Base-by-base conservation (phyloP, 192 early-diverging fungal genomes). In the Lobosporangium transversale region DNA sequence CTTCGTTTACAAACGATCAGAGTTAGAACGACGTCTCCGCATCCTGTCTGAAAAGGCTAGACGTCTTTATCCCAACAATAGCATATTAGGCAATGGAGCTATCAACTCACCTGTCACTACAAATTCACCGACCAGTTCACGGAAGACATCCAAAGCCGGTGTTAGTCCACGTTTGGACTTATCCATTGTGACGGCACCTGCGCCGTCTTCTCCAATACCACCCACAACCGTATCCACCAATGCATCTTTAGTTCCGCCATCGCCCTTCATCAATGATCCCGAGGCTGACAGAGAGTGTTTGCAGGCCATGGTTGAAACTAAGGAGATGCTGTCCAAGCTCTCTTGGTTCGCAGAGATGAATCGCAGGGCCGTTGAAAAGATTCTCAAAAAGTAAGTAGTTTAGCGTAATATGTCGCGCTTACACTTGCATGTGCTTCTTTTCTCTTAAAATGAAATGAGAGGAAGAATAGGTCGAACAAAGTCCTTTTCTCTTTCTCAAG, bases 1-100 rank as follows among this genome's bases (percentile, higher is more conserved):
- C 62, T 94, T 93, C 58, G 63, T 89, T 20, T 89, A 92, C 65
- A 95, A 95, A 60, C 90, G 91, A 56, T 79, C 83, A 11, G 89
- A 94, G 52, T 79, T 93, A 31, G 90, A 92, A 58, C 80, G 90
- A 4, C 84, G 91, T 5, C 82, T 93, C 40, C 82, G 88, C 56
- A 87, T 89, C 23, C 61, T 87, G 0, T 62, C 71, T 8, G 86
- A 89, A 54, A 88, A 86, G 68, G 82, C 81, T 30, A 68, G 79
- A 21, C 64, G 80, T 2, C 26, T 52, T 24, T 43, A 63, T 10
- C 53, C 54, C 44, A 29, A 26, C 35, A 43, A 3, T 24, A 47
- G 12, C 24, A n/a, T n/a, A n/a, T n/a, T n/a, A n/a, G 37, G 0
- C 20, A 4, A 20, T 33, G 7, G 18, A 23, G 1, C 40, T 8